Base-by-base conservation (phyloP, 345 rosid species). In the Aegle marmelos region DNA sequence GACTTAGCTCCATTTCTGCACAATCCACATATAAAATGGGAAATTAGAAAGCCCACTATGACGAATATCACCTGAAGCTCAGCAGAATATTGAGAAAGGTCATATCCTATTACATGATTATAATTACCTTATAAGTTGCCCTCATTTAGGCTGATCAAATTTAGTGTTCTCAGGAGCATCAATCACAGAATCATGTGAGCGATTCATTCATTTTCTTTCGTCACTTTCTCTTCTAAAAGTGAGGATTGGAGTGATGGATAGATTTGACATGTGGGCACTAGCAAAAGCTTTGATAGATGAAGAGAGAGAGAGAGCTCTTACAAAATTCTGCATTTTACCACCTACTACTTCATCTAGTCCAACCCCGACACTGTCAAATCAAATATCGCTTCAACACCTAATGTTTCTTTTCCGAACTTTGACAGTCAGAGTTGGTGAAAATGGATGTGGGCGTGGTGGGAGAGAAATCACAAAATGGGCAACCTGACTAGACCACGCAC, bases 311-410 rank as follows among this genome's bases (percentile, higher is more conserved):
- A 50, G n/a, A n/a, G 56, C 9, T 27, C 54, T 24, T 39, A 24
- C 57, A 41, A 39, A 25, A 31, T 11, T 7, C 39, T 63, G 39
- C 7, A 31, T 63, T 31, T 31, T 19, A 25, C 2, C 33, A 24
- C 50, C 50, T 14, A 0, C 50, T 45, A 14, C 56, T 14, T 48
- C 45, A 3, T 2, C 8, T 2, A 0, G 24, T 17, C 57, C 39
- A 14, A 7, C 82, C 79, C 68, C 86, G 61, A 30, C 10, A 31
- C 11, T 41, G 85, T 88, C 90, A 82, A 84, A 87, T 88, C 90
- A 80, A 77, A 80, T 13, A 81, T 88, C 86, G 73, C 76, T 53
- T 88, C 87, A 37, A 78, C 4, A 31, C 22, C 50, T 10, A 14
- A 45, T 48, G 9, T 68, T 16, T 76, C 45, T 54, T 28, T 61